A percentile compares a stretch with the other conserved stretches of the same genome.
Conservation (phyloP, 1,284 basidiomycete species). For the Cerrena zonata region DNA sequence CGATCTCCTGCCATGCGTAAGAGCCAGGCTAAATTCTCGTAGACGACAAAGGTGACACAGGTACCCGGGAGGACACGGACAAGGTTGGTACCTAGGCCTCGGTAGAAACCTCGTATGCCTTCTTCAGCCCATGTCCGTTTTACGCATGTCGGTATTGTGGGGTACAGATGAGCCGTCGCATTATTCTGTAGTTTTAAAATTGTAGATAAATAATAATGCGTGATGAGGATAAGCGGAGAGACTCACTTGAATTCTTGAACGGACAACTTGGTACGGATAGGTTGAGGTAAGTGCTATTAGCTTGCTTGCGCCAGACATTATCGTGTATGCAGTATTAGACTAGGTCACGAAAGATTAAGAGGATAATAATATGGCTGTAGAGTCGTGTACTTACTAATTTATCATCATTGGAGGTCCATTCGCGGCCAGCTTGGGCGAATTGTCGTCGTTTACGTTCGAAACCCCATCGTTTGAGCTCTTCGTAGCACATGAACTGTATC, state of each 20-base stretch:
- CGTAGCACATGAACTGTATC: conserved; percentile 94
- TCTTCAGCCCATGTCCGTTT: conserved; percentile 77
- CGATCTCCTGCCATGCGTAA: conserved; percentile 55
- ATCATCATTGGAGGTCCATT: conserved; percentile 69
- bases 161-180: conserved; percentile 61
- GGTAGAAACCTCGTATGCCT: conserved; percentile 85
- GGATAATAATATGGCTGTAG: background rate
- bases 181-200: conserved; percentile 43
- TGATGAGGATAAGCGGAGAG: conserved; percentile 1
- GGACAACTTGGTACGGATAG: conserved; percentile 96
- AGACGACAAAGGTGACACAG: conserved; percentile 96
- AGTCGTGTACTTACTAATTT: conserved; percentile 64
- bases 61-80: conserved; percentile 93
- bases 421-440: conserved; percentile 52
- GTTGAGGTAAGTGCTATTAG: conserved; percentile 79
- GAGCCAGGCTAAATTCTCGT: conserved; percentile 89
- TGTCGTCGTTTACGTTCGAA: conserved; percentile 69
- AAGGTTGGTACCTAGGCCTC: conserved; percentile 93
- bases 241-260: conserved; percentile 86
- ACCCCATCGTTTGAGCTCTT: conserved; percentile 89
- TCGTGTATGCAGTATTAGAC: conserved; percentile 89
- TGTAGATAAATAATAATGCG: background rate
- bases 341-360: conserved; percentile 26
- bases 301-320: conserved; percentile 90
- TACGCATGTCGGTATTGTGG: conserved; percentile 77